Percentiles rank a stretch among this genome's conserved stretches.
Conservation (phyloP, 1,284 basidiomycete genomes). For the Ustilago cynodontis region DNA sequence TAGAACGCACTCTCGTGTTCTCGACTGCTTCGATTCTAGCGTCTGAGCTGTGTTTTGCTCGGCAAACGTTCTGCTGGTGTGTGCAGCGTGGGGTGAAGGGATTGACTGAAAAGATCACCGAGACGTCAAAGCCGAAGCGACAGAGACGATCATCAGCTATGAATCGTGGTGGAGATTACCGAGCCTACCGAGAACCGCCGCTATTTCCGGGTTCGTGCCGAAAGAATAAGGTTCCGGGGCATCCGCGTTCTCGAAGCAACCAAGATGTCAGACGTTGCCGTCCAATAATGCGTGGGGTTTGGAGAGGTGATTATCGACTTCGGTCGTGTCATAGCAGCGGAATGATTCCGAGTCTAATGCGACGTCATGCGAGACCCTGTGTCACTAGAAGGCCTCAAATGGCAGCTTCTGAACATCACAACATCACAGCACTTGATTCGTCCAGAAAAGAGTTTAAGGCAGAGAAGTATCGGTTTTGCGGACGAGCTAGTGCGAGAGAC, state of each 20-base stretch:
- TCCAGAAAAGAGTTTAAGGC: no score
- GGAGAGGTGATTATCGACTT: not conserved
- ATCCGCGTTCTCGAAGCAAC: not conserved
- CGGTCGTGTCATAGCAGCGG: not conserved
- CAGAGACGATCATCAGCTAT: no score
- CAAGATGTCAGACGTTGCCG: not conserved
- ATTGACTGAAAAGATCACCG: no score
- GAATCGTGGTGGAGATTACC: no score
- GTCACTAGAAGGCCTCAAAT: not conserved
- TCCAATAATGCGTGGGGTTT: not conserved
- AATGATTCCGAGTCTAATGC: not conserved
- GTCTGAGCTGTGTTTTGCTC: no score
- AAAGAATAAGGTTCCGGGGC: not conserved
- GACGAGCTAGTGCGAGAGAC: not conserved
- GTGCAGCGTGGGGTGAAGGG: no score
- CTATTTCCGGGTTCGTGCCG: not conserved
- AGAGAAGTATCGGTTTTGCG: not conserved
- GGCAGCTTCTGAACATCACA: not conserved
- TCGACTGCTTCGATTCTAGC: no score
- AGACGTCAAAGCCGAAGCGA: no score
- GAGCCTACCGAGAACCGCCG: not conserved
- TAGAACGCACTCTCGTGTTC: no score
- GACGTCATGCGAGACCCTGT: not conserved
- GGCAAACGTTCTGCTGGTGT: no score
- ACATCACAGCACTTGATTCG: not conserved